Evolutionary conservation across 495 filamentous ascomycete species (phyloP).

Genomic region (Immersiella caudata): DNA sequence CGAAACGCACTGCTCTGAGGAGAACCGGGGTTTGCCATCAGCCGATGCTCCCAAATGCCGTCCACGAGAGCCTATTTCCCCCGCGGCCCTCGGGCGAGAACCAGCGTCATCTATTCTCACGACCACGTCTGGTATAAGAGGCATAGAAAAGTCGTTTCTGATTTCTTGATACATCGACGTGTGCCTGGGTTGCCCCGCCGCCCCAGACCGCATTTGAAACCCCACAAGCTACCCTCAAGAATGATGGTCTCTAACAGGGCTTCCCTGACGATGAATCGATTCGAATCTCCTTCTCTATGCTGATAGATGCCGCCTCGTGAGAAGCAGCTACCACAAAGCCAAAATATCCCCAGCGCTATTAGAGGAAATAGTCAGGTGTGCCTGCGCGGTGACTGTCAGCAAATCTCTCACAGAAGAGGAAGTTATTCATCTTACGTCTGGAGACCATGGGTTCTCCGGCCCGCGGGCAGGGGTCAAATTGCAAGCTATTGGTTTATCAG

Average conservation of each 20-base stretch:
- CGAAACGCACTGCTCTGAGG: neutral
- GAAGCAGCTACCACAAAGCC: neutral
- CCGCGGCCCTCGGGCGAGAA: neutral
- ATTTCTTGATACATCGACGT: slow-evolving; percentile 23
- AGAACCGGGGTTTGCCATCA: neutral
- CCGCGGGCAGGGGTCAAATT: slow-evolving; percentile 98
- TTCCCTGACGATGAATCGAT: slow-evolving; percentile 11
- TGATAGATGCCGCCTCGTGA: neutral
- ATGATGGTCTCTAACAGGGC: slow-evolving; percentile 4
- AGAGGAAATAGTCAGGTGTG: slow-evolving; percentile 98
- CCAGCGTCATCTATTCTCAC: neutral
- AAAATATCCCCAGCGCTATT: slow-evolving; percentile 34
- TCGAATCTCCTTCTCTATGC: slow-evolving; percentile 10
- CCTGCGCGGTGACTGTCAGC: slow-evolving; percentile 41
- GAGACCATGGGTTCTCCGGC: slow-evolving; percentile 99
- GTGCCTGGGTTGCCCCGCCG: slow-evolving; percentile 10
- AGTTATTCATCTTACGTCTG: slow-evolving; percentile 60
- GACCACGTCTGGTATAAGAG: neutral
- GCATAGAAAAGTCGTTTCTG: slow-evolving; percentile 2
- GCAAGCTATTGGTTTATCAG: slow-evolving; percentile 66
- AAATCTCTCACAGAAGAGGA: slow-evolving; percentile 22
- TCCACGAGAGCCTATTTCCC: neutral
- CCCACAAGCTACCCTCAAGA: neutral
- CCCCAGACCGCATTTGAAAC: neutral
- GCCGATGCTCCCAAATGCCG: neutral